A percentile compares a stretch with the other conserved stretches of the same genome.
Conservation (phyloP, 139 green algal species). For the Spirogloea muscicola region DNA sequence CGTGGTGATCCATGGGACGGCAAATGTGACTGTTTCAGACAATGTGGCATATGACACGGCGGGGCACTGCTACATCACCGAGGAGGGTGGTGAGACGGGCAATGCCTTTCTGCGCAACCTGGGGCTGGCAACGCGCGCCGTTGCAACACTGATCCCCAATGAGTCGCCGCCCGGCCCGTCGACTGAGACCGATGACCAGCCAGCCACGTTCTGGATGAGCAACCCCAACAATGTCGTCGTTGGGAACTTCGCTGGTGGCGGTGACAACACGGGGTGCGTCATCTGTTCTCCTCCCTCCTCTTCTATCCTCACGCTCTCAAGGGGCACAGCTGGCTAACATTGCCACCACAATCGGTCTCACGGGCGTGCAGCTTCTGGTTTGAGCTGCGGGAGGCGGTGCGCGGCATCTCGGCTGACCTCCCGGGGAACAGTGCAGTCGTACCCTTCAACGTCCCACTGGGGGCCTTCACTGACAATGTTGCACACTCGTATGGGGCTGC, state of each 20-base stretch:
- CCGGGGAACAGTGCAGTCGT: not conserved
- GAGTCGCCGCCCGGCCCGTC: not conserved
- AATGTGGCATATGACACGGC: conserved; percentile 67
- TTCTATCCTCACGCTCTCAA: not conserved
- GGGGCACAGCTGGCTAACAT: not conserved
- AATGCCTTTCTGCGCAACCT: conserved; percentile 62
- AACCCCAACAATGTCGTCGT: conserved; percentile 68
- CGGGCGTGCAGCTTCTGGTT: conserved; percentile 31
- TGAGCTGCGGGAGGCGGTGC: conserved; percentile 38
- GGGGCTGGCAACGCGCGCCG: conserved; percentile 55
- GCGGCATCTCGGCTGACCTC: not conserved
- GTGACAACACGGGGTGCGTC: conserved; percentile 24
- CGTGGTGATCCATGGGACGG: conserved; percentile 38
- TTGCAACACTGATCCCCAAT: not conserved
- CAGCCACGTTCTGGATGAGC: conserved; percentile 72
- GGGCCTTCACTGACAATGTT: conserved; percentile 31
- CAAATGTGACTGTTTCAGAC: conserved; percentile 39
- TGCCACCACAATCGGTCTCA: not conserved
- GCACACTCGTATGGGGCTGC: conserved; percentile 32
- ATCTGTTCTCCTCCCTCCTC: not conserved
- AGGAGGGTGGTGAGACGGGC: conserved; percentile 59
- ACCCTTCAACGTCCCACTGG: conserved; percentile 14
- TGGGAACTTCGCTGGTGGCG: conserved; percentile 57
- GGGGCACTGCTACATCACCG: conserved; percentile 29
- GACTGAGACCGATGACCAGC: conserved; percentile 58